Conservation (phyloP, 2,329 filamentous ascomycete species). For the Colletotrichum sp. region DNA sequence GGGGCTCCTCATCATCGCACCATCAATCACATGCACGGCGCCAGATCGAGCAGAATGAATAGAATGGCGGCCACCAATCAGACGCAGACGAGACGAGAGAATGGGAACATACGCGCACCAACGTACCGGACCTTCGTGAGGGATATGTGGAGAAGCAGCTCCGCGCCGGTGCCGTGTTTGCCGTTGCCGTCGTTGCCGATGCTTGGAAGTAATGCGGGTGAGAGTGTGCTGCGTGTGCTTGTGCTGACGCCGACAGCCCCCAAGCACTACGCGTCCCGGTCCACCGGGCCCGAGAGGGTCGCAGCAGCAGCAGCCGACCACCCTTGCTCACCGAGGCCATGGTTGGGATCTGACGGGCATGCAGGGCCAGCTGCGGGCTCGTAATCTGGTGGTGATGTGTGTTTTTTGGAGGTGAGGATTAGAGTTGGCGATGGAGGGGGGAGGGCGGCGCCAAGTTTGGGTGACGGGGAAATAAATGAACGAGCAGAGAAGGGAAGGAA, state of each 20-base stretch:
- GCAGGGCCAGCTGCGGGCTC: slow-evolving; percentile 20
- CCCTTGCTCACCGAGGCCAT: slow-evolving; percentile 20
- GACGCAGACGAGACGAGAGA: not conserved
- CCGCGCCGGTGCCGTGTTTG: not conserved
- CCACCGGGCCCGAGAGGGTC: slow-evolving; percentile 14
- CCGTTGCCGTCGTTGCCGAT: not conserved
- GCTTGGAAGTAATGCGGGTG: not conserved
- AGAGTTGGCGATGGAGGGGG: not conserved
- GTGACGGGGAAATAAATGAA: not conserved
- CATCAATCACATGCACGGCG: not conserved
- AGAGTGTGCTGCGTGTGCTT: not conserved
- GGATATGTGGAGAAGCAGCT: slow-evolving; percentile 18
- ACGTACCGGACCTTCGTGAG: slow-evolving; percentile 15
- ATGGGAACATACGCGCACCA: not conserved
- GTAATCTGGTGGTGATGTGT: not conserved
- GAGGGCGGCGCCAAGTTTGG: not conserved
- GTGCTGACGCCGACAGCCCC: not conserved
- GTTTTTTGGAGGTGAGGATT: not conserved
- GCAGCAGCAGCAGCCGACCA: slow-evolving; percentile 8
- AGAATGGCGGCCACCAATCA: not conserved
- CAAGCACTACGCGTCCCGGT: slow-evolving; percentile 16
- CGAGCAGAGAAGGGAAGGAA: not conserved
- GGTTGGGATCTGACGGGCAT: slow-evolving; percentile 2
- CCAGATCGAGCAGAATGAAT: not conserved
- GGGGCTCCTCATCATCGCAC: not conserved